Evolutionary conservation across 129 eudicot species (phyloP).

Genomic region (Pittosporum tobira): DNA sequence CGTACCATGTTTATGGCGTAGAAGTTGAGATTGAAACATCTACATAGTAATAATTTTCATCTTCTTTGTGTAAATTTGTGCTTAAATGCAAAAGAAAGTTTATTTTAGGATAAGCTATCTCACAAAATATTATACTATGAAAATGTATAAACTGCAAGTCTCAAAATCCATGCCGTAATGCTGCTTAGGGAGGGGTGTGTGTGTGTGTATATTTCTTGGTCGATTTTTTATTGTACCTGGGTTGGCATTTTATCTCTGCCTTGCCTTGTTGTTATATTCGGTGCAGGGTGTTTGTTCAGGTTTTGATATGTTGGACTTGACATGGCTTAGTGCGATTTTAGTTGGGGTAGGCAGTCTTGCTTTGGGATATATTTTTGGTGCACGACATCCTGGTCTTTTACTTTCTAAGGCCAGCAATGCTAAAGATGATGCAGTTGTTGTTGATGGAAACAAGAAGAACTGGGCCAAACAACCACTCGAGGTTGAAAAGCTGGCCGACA

Average conservation of each 20-base stretch:
- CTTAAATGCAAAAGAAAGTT: too few species aligned
- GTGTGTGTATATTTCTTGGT: too few species aligned
- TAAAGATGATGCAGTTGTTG: conserved; percentile 21
- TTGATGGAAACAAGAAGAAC: conserved; percentile 43
- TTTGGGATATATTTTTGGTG: conserved; percentile 67
- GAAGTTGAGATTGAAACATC: too few species aligned
- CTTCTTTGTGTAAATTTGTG: too few species aligned
- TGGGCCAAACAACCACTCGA: conserved; percentile 54
- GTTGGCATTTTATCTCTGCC: background rate
- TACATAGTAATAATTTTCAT: too few species aligned
- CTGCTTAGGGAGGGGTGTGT: too few species aligned
- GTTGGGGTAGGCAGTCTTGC: conserved; percentile 96
- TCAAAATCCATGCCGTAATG: too few species aligned
- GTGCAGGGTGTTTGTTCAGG: too few species aligned
- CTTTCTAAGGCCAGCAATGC: conserved; percentile 18
- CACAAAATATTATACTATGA: too few species aligned
- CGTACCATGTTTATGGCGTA: too few species aligned
- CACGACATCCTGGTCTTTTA: conserved; percentile 28
- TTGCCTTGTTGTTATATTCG: background rate
- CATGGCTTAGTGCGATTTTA: conserved; percentile 84
- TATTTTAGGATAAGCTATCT: too few species aligned
- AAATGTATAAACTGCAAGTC: too few species aligned
- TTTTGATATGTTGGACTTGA: conserved; percentile 44
- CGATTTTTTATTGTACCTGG: background rate
- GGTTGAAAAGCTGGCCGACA: conserved; percentile 88